Evolutionary conservation across 2,329 filamentous ascomycete species (phyloP).

Genomic region (Daldinia eschscholtzii): DNA sequence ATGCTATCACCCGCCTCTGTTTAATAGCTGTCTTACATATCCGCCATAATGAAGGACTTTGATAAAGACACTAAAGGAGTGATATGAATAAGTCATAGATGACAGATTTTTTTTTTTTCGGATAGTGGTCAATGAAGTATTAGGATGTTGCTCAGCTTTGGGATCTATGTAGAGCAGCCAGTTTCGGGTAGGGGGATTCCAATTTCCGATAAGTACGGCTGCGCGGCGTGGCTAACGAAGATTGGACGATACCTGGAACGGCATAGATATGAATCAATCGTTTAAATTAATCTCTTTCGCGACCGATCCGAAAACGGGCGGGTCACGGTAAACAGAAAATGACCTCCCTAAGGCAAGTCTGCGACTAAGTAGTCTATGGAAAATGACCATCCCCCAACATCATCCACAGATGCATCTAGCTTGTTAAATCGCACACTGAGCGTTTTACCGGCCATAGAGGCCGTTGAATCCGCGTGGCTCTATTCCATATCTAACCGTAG

Average conservation of each 20-base stretch:
- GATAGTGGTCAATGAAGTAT: background rate
- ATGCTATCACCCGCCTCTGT: no score
- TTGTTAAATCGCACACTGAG: slow-evolving; percentile 11
- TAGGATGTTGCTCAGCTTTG: background rate
- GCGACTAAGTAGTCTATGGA: slow-evolving; percentile 28
- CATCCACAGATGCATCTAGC: slow-evolving; percentile 4
- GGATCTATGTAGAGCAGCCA: background rate
- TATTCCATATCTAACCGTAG: slow-evolving; percentile 65
- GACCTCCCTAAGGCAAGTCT: slow-evolving; percentile 19
- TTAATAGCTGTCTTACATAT: no score
- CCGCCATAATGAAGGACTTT: no score
- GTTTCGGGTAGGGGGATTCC: background rate
- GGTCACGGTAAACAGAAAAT: slow-evolving; percentile 16
- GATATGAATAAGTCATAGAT: background rate
- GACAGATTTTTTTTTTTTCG: no score
- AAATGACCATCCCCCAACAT: slow-evolving; percentile 21
- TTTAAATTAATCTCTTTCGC: slow-evolving; percentile 28
- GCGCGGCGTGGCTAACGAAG: background rate
- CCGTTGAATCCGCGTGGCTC: background rate
- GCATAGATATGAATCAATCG: background rate
- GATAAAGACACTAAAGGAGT: no score
- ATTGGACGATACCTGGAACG: background rate
- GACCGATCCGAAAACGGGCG: slow-evolving; percentile 32
- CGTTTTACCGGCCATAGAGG: background rate
- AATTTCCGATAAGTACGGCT: background rate